Evolutionary conservation across 2,329 filamentous ascomycete genomes (phyloP).

Genomic region (Tolypocladium album): DNA sequence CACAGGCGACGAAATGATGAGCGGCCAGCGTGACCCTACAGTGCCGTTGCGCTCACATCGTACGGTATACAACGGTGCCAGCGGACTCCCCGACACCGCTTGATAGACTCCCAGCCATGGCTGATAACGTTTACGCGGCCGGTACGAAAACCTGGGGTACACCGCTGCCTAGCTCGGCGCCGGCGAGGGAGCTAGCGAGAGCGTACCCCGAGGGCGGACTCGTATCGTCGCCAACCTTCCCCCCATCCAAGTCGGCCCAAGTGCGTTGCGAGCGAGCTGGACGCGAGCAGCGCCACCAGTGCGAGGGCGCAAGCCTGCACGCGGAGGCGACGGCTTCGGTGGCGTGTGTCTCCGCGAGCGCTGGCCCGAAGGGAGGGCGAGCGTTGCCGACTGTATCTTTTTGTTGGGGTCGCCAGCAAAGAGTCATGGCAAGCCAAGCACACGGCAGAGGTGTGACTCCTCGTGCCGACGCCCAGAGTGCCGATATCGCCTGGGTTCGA

Average conservation of each 20-base stretch:
- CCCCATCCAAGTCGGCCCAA: neutral
- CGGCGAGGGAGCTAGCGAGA: too few relatives aligned
- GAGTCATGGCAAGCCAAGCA: neutral
- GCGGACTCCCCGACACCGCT: neutral
- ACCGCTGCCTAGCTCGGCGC: neutral
- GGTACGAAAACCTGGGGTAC: neutral
- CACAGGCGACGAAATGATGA: conserved; percentile 10
- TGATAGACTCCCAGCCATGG: neutral
- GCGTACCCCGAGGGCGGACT: neutral
- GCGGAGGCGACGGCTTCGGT: neutral
- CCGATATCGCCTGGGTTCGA: neutral
- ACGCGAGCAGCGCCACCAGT: neutral
- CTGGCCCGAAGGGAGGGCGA: neutral
- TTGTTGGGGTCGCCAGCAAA: neutral
- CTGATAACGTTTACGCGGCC: neutral
- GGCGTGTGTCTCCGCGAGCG: neutral
- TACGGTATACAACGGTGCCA: neutral
- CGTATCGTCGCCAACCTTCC: neutral
- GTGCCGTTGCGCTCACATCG: neutral
- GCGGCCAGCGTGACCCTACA: conserved; percentile 8
- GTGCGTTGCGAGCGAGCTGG: neutral
- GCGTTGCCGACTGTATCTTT: neutral
- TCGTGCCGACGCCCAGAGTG: neutral
- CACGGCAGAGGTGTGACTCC: neutral
- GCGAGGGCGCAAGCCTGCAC: neutral